Evolutionary conservation across 2,329 filamentous ascomycete genomes (phyloP).

Genomic region (Trichophyton equinum): DNA sequence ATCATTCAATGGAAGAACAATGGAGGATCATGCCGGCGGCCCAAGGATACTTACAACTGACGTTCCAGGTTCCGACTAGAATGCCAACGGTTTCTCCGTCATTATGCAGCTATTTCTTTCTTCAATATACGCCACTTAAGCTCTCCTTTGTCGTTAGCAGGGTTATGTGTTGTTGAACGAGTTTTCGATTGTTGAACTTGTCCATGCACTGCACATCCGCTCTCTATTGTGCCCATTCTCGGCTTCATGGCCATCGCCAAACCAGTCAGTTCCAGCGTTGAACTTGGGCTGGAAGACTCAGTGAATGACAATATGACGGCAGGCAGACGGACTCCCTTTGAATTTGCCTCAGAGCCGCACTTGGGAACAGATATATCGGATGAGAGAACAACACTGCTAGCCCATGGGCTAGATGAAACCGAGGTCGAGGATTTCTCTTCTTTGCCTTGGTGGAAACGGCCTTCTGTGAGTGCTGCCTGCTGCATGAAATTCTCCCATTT

Average conservation of each 20-base stretch:
- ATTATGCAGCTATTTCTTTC: not conserved
- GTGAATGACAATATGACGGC: not conserved
- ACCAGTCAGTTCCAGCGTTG: not conserved
- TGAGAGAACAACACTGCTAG: conserved; percentile 8
- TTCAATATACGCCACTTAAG: not conserved
- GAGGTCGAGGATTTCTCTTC: conserved; percentile 2
- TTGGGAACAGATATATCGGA: not conserved
- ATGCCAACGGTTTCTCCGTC: not conserved
- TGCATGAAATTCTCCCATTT: not conserved
- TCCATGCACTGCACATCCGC: not conserved
- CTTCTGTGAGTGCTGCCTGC: conserved; percentile 32
- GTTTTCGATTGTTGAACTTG: not conserved
- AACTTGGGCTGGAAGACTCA: not conserved
- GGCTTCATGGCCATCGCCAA: not conserved
- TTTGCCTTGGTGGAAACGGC: conserved; percentile 33
- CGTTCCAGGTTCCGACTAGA: not conserved
- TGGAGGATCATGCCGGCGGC: not conserved
- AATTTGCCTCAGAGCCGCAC: not conserved
- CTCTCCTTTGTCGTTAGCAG: not conserved
- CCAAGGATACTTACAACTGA: not conserved
- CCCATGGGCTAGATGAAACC: not conserved
- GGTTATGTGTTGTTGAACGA: not conserved
- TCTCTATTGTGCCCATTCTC: not conserved
- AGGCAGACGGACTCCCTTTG: not conserved
- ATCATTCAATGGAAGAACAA: not conserved